Evolutionary conservation across 495 filamentous ascomycete genomes (phyloP).

Genomic region (Bombardia bombarda): DNA sequence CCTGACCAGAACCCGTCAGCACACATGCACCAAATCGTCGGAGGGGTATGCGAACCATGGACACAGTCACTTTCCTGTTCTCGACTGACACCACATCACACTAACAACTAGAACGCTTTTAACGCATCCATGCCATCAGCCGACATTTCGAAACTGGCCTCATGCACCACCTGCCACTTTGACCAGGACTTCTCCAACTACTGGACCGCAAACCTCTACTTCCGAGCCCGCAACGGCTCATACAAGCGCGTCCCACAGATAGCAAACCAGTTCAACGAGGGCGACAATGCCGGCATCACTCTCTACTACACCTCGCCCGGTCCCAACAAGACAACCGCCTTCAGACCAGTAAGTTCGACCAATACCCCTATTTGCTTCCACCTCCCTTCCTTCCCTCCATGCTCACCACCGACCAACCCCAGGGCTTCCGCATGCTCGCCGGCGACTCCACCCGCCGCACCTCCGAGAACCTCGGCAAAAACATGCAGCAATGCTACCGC

Average conservation of each 20-base stretch:
- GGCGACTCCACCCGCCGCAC: slow-evolving; percentile 16
- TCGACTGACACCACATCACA: no score
- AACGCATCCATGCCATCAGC: slow-evolving; percentile 10
- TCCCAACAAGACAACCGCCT: slow-evolving; percentile 26
- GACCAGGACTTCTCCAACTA: slow-evolving; percentile 25
- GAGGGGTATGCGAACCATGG: slow-evolving; percentile 9
- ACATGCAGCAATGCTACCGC: slow-evolving; percentile 28
- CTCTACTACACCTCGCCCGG: slow-evolving; percentile 34
- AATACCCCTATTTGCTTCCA: no score
- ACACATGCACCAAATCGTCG: slow-evolving; percentile 21
- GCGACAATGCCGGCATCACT: slow-evolving; percentile 28
- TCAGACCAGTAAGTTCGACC: slow-evolving; percentile 20
- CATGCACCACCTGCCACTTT: slow-evolving; percentile 19
- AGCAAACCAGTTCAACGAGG: slow-evolving; percentile 25
- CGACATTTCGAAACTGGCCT: slow-evolving; percentile 13
- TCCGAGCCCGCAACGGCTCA: slow-evolving; percentile 25
- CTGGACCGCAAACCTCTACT: slow-evolving; percentile 30
- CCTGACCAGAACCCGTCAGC: slow-evolving; percentile 16
- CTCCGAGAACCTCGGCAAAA: slow-evolving; percentile 14
- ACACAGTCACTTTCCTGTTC: background rate
- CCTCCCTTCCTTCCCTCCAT: background rate
- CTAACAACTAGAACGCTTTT: slow-evolving; percentile 9
- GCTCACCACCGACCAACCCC: background rate
- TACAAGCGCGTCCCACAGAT: slow-evolving; percentile 33
- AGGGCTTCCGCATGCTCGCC: slow-evolving; percentile 23